These are phyloP conservation scores for Phytophthora ohioensis DNA, from an alignment of 352 stramenopile species.

Conservation along the genomic window DNA sequence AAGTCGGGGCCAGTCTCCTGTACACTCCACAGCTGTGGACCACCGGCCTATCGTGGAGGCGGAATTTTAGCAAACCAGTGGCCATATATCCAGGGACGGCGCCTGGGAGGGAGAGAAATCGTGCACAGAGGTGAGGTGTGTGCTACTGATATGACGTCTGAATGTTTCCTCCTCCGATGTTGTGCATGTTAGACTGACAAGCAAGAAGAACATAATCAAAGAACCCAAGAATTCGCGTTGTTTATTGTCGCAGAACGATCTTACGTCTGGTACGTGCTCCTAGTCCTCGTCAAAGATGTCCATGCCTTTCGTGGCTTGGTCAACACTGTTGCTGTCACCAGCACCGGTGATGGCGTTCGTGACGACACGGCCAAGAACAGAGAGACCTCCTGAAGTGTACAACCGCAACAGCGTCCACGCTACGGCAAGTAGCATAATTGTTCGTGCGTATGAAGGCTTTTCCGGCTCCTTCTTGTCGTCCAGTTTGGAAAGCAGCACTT, in stretches of 20 bases:
- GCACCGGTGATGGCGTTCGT: conserved; percentile 23
- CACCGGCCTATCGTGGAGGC: conserved; percentile 41
- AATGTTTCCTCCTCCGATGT: conserved; percentile 32
- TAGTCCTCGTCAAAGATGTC: conserved; percentile 60
- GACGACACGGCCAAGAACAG: conserved; percentile 28
- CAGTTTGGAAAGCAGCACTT: conserved; percentile 73
- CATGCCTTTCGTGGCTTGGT: conserved; percentile 36
- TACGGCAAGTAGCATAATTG: conserved; percentile 64
- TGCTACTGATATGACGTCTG: conserved; percentile 32
- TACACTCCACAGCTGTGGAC: conserved; percentile 38
- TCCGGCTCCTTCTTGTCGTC: conserved; percentile 26
- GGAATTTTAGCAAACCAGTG: conserved; percentile 46
- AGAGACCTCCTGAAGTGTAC: conserved; percentile 74
- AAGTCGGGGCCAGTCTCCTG: conserved; percentile 47
- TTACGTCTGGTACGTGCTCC: neutral
- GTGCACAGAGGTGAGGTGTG: conserved; percentile 13
- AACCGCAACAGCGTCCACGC: conserved; percentile 75
- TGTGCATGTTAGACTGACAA: conserved; percentile 54
- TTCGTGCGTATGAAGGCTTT: conserved; percentile 57
- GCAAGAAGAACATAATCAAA: conserved; percentile 46
- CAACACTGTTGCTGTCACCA: conserved; percentile 3
- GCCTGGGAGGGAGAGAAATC: conserved; percentile 21
- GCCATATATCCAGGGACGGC: conserved; percentile 34
- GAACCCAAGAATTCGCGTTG: conserved; percentile 36
- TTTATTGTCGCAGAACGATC: too few relatives aligned